These are phyloP conservation scores for Gynostemma pentaphyllum DNA, from an alignment of 306 rosid species.

Conservation along the genomic window DNA sequence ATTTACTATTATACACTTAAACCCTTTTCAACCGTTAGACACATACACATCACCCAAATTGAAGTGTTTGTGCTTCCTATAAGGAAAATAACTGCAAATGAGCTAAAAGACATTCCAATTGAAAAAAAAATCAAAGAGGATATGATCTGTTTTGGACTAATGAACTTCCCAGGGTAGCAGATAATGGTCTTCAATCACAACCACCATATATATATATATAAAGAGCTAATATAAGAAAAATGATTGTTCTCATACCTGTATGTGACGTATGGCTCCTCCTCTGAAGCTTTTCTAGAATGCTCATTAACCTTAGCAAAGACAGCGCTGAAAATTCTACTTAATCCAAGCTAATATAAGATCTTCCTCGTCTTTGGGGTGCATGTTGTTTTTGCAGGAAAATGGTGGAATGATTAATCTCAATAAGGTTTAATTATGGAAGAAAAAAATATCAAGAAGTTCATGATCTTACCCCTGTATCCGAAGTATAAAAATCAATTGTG, in stretches of 20 bases:
- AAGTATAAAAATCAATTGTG: conserved; percentile 44
- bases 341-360: conserved; percentile 37
- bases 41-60: too few species aligned
- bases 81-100: too few species aligned
- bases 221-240: conserved; percentile 2
- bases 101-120: too few species aligned
- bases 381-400: conserved; percentile 55
- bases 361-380: conserved; percentile 66
- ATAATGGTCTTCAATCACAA: neutral
- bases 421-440: neutral
- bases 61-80: too few species aligned
- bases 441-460: neutral
- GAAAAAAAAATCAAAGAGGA: too few species aligned
- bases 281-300: conserved; percentile 43
- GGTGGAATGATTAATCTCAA: conserved; percentile 1
- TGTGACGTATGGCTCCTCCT: conserved; percentile 82
- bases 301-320: conserved; percentile 61
- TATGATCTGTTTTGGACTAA: too few species aligned
- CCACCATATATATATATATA: neutral
- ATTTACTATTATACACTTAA: too few species aligned
- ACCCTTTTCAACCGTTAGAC: too few species aligned
- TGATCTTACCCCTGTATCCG: conserved; percentile 65
- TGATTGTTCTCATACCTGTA: conserved; percentile 45
- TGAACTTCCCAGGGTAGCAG: neutral
- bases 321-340: conserved; percentile 55